Conservation (phyloP, 805 yeast genomes). For the Priceomyces fermenticarens region DNA sequence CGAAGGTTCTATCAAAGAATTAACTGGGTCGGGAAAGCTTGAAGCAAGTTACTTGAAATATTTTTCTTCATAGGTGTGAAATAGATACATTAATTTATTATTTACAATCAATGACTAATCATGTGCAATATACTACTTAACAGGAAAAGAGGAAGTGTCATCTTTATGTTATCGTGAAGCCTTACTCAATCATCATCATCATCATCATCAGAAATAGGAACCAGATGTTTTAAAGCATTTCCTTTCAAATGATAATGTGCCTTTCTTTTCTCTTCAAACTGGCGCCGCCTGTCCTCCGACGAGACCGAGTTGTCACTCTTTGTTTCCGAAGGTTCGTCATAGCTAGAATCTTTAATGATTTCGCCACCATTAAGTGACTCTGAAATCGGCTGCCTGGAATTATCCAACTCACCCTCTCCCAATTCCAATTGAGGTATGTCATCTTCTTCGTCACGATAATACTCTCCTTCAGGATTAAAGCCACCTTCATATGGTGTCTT, state of each 20-base stretch:
- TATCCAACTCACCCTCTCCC: slow-evolving; percentile 53
- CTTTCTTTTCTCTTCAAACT: slow-evolving; percentile 77
- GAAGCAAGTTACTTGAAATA: slow-evolving; percentile 53
- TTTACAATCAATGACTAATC: not conserved
- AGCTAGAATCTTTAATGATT: slow-evolving; percentile 24
- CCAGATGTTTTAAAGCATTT: slow-evolving; percentile 39
- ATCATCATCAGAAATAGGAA: slow-evolving; percentile 23
- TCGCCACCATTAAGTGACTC: slow-evolving; percentile 42
- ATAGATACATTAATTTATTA: not conserved
- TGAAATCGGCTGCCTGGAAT: slow-evolving; percentile 1
- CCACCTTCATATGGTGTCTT: slow-evolving; percentile 95
- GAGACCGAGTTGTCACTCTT: slow-evolving; percentile 36
- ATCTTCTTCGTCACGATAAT: slow-evolving; percentile 69
- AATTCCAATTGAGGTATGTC: slow-evolving; percentile 53
- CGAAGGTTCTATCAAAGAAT: slow-evolving; percentile 51
- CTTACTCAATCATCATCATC: slow-evolving; percentile 6
- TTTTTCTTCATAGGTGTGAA: slow-evolving; percentile 25
- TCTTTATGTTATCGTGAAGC: slow-evolving; percentile 5
- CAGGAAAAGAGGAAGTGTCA: not conserved
- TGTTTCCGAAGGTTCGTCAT: slow-evolving; percentile 35
- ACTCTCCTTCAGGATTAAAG: slow-evolving; percentile 76
- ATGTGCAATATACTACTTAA: not conserved
- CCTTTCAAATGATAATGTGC: slow-evolving; percentile 69
- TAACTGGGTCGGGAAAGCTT: slow-evolving; percentile 52
- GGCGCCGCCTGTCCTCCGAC: slow-evolving; percentile 60